These are phyloP conservation scores for Oldenlandia corymbosa DNA, from an alignment of 257 asterid species.

Conservation along the genomic window DNA sequence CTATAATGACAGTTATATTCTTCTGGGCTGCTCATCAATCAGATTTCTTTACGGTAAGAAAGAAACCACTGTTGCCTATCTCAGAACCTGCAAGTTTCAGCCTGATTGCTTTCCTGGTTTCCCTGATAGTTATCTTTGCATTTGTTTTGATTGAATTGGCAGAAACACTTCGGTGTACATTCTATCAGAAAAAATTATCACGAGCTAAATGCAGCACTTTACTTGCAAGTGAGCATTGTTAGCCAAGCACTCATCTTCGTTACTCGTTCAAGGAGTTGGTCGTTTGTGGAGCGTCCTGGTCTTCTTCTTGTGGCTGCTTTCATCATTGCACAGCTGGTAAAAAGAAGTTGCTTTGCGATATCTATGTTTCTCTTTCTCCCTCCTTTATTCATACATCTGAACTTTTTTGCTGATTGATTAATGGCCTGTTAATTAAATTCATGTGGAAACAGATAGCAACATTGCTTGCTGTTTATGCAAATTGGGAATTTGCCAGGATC, in stretches of 20 bases:
- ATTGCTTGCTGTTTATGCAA: conserved; percentile 38
- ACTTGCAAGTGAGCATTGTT: conserved; percentile 55
- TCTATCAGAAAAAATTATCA: conserved; percentile 22
- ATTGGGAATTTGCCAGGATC: conserved; percentile 47
- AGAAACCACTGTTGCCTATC: background rate
- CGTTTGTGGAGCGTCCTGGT: conserved; percentile 55
- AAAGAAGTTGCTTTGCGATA: conserved; percentile 6
- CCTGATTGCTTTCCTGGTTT: background rate
- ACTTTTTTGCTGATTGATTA: background rate
- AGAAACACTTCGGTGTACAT: conserved; percentile 39
- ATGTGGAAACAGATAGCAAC: conserved; percentile 34
- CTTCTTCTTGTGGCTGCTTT: conserved; percentile 40
- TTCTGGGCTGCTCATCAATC: conserved; percentile 41
- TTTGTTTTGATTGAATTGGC: conserved; percentile 2
- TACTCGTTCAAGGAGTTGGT: conserved; percentile 59
- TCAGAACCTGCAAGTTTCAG: no score
- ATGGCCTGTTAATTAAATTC: background rate
- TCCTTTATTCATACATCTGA: background rate
- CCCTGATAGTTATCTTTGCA: background rate
- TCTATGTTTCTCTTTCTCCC: background rate
- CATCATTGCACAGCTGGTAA: conserved; percentile 41
- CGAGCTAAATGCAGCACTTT: conserved; percentile 44
- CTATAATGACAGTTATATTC: conserved; percentile 55
- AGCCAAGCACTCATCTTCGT: conserved; percentile 60
- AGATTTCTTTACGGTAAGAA: conserved; percentile 42